phyloP scores from a whole-genome alignment of 345 rosid genomes.

The Hibiscus trionum region DNA sequence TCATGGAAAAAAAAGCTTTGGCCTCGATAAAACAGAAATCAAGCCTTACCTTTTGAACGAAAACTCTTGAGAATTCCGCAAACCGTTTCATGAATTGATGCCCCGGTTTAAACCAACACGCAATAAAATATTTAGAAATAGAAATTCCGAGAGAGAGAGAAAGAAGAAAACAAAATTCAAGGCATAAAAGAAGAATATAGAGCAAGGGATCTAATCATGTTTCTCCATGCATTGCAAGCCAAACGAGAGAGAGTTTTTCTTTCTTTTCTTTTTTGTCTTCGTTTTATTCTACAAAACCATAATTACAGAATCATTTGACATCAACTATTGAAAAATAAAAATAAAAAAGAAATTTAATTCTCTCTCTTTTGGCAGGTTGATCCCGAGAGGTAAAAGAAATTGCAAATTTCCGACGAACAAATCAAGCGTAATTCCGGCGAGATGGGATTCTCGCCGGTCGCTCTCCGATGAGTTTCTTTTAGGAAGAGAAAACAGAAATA shows the following conservation, averaged over 20 bases:
- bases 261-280: constrained; percentile 1
- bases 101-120: constrained; percentile 11
- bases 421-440: constrained; percentile 29
- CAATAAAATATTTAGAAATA: too few species aligned
- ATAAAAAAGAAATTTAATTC: neutral
- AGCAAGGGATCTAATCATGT: too few species aligned
- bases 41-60: constrained; percentile 23
- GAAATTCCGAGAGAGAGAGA: too few species aligned
- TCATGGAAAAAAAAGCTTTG: neutral
- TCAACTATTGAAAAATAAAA: too few species aligned
- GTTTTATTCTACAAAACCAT: constrained; percentile 27
- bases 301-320: constrained; percentile 14
- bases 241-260: constrained; percentile 29
- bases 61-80: constrained; percentile 12
- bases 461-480: neutral
- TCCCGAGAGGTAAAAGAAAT: neutral
- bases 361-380: constrained; percentile 1
- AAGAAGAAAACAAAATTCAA: too few species aligned
- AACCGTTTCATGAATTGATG: neutral
- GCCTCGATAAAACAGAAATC: constrained; percentile 22
- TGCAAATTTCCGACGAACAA: neutral
- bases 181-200: too few species aligned
- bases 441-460: constrained; percentile 41
- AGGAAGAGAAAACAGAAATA: constrained; percentile 2
- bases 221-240: constrained; percentile 32